Conservation (phyloP, 2,329 filamentous ascomycete genomes). For the Nemania abortiva region DNA sequence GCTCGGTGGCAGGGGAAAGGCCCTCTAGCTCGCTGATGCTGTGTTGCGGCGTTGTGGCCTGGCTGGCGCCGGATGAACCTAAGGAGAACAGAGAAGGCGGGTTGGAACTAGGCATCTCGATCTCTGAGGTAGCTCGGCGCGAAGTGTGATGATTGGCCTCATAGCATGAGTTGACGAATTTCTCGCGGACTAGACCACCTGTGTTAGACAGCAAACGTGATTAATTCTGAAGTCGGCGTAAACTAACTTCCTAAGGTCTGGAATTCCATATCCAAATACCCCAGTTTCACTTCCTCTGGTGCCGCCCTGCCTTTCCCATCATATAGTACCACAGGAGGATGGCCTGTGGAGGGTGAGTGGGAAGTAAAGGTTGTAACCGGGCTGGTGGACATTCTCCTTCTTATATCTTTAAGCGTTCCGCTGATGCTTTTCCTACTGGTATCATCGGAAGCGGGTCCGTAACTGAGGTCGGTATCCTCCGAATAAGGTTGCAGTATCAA, state of each 20-base stretch:
- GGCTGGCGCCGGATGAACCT: slow-evolving; percentile 8
- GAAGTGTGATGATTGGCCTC: slow-evolving; percentile 39
- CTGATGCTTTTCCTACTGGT: slow-evolving; percentile 14
- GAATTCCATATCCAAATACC: slow-evolving; percentile 45
- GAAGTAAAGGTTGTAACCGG: slow-evolving; percentile 19
- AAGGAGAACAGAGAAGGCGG: slow-evolving; percentile 18
- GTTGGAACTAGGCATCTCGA: slow-evolving; percentile 10
- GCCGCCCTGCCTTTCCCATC: slow-evolving; percentile 38
- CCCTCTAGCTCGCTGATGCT: slow-evolving; percentile 19
- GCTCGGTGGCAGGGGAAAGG: slow-evolving; percentile 9
- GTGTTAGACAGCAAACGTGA: not conserved
- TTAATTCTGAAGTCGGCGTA: not conserved
- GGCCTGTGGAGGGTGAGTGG: slow-evolving; percentile 17
- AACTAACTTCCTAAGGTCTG: slow-evolving; percentile 36
- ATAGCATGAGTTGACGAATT: slow-evolving; percentile 43
- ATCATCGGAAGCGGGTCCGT: slow-evolving; percentile 22
- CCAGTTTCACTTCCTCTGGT: slow-evolving; percentile 33
- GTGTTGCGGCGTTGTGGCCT: slow-evolving; percentile 20
- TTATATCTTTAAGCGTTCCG: slow-evolving; percentile 18
- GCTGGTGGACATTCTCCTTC: slow-evolving; percentile 11
- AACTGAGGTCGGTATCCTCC: slow-evolving; percentile 32
- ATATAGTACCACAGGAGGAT: slow-evolving; percentile 31
- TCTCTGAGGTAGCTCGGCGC: slow-evolving; percentile 8
- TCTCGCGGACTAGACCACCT: slow-evolving; percentile 38
- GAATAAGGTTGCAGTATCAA: slow-evolving; percentile 39